A percentile compares a stretch with the other conserved stretches of the same genome.
phyloP scores from a whole-genome alignment of 73 alveolate genomes.

The Paramecium octaurelia region DNA sequence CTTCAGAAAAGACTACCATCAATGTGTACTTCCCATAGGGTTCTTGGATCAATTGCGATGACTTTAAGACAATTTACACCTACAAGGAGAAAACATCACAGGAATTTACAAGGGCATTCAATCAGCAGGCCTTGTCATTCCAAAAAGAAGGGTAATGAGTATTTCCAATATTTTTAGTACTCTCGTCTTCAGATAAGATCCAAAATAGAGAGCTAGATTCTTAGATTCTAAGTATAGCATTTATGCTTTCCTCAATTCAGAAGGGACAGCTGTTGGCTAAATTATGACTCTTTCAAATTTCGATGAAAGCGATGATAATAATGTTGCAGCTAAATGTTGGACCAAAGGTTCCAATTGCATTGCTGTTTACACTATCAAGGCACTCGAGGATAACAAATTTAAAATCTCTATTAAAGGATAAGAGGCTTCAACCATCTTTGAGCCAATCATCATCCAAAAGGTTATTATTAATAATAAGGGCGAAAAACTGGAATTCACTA shows the following conservation, averaged over 20 bases:
- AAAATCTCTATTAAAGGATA: background rate
- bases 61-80: background rate
- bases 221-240: background rate
- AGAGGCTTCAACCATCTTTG: background rate
- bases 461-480: background rate
- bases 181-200: background rate
- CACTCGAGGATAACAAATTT: background rate
- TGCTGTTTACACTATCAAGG: background rate
- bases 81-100: background rate
- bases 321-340: background rate
- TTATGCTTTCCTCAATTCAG: background rate
- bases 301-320: background rate
- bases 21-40: constrained; percentile 36
- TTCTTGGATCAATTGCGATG: background rate
- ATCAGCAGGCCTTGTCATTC: background rate
- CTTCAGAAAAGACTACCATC: background rate
- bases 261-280: background rate
- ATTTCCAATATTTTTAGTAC: background rate
- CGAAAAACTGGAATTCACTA: background rate
- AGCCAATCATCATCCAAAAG: background rate
- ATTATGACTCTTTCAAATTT: background rate
- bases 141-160: constrained; percentile 24
- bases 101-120: background rate
- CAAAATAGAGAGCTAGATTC: background rate
- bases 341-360: background rate